Base-by-base conservation (phyloP, 441 rosid species). In the Erodium trifolium region DNA sequence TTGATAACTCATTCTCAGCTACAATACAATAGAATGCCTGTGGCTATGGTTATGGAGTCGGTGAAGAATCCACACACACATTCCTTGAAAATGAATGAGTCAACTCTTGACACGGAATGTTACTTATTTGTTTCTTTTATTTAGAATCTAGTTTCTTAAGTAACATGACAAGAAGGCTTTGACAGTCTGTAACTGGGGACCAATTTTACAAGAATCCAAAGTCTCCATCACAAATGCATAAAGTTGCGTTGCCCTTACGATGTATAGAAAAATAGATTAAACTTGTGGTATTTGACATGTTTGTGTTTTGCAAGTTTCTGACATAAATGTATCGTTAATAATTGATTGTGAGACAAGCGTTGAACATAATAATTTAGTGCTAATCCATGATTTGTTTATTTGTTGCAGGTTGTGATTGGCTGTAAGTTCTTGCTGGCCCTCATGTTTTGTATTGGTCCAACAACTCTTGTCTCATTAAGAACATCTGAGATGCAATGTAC, bases 131-230 rank as follows among this genome's bases (percentile, higher is more conserved):
- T 51, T 65, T 6, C 70, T 27, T 34, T 39, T 67, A 34, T 66
- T 63, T 66, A 12, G 60, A 5, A 49, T 49, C 4, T 49, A 68
- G 73, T 73, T 57, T 57, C 62, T 57, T 7, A 57, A 57, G 63
- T 57, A 78, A 76, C 55, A 66, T 78, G 82, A 78, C 47, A 80
- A 63, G 59, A 77, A 69, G 63, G 70, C 74, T 79, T 81, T 80
- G 85, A 85, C 84, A 83, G 84, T 63, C 83, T 84, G 87, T 78
- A 71, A 69, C 27, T 27, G 71, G 87, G 88, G 88, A 79, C 82
- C 88, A 80, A 71, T 72, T 60, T 17, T 71, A 78, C 75, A 80
- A 79, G 71, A 72, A 14, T 81, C 85, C 86, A 84, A 79, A 73
- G 57, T 72, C 63, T 63, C 70, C 67, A 67, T 70, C 59, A 67